phyloP scores from a whole-genome alignment of 1,284 basidiomycete genomes.

The Xerocomus minutiporus region DNA sequence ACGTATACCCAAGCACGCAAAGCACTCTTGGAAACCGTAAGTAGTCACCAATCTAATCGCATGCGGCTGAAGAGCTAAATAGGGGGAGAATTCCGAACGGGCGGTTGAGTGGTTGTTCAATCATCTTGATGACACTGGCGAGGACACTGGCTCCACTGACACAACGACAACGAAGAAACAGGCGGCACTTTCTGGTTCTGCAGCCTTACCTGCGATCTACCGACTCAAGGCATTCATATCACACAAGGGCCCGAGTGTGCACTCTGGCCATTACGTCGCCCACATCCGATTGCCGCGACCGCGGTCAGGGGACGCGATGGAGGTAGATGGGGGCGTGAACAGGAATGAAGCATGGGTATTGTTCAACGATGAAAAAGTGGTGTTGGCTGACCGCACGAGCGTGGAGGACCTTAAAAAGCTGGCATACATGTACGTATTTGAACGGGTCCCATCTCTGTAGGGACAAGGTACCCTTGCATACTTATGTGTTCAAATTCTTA shows the following conservation, averaged over 20 bases:
- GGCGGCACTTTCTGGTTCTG: constrained; percentile 13
- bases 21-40: constrained; percentile 78
- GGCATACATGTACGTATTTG: constrained; percentile 89
- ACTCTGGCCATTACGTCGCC: constrained; percentile 92
- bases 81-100: constrained; percentile 75
- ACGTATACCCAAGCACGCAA: constrained; percentile 80
- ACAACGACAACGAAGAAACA: neutral
- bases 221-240: constrained; percentile 90
- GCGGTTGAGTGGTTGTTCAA: constrained; percentile 98
- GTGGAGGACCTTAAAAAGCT: constrained; percentile 68
- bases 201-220: constrained; percentile 68
- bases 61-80: neutral
- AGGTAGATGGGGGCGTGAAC: constrained; percentile 11
- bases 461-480: neutral
- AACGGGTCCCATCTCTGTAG: constrained; percentile 39
- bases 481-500: too few relatives aligned
- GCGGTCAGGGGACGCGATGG: constrained; percentile 13
- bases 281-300: constrained; percentile 50
- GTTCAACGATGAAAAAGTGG: constrained; percentile 96
- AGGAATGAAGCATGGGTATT: constrained; percentile 69
- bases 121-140: constrained; percentile 84
- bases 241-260: constrained; percentile 93
- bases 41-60: neutral
- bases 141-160: constrained; percentile 39
- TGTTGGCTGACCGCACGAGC: constrained; percentile 75